phyloP scores from a whole-genome alignment of 148 eudicot genomes.

The Cornus controversa region DNA sequence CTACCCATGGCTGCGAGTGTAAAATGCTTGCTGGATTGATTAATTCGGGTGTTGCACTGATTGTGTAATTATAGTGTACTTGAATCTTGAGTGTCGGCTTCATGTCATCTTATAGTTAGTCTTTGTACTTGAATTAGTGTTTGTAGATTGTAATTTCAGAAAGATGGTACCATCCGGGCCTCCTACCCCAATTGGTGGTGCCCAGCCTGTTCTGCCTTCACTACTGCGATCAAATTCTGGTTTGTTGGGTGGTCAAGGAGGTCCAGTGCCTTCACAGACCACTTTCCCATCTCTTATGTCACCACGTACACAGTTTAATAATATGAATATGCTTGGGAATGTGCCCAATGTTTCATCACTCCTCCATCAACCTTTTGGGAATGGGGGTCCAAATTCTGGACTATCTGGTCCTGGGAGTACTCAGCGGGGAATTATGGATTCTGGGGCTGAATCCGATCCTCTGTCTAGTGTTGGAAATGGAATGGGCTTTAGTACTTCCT shows the following conservation, averaged over 20 bases:
- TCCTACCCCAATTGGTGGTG: conserved; percentile 77
- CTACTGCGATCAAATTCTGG: conserved; percentile 78
- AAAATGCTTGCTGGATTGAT: conserved; percentile 20
- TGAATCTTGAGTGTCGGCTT: conserved; percentile 20
- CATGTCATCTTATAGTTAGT: conserved; percentile 36
- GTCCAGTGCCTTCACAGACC: conserved; percentile 62
- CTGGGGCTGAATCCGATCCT: conserved; percentile 66
- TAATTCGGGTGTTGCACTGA: neutral
- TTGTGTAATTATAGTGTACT: conserved; percentile 16
- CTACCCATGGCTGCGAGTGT: conserved; percentile 24
- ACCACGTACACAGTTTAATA: conserved; percentile 69
- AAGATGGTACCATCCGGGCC: conserved; percentile 90
- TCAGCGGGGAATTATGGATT: conserved; percentile 55
- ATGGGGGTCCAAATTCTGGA: conserved; percentile 58
- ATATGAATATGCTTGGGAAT: conserved; percentile 76
- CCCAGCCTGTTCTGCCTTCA: conserved; percentile 68
- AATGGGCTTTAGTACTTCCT: conserved; percentile 61
- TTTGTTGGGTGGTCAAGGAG: conserved; percentile 74
- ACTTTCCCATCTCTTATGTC: conserved; percentile 67
- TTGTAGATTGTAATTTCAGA: conserved; percentile 11
- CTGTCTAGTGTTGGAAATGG: conserved; percentile 66
- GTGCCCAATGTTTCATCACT: conserved; percentile 70
- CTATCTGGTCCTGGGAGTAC: conserved; percentile 46
- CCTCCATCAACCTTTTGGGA: conserved; percentile 74
- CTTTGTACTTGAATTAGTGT: conserved; percentile 12